Base-by-base conservation (phyloP, 768 basidiomycete species). In the Paxillus involutus region DNA sequence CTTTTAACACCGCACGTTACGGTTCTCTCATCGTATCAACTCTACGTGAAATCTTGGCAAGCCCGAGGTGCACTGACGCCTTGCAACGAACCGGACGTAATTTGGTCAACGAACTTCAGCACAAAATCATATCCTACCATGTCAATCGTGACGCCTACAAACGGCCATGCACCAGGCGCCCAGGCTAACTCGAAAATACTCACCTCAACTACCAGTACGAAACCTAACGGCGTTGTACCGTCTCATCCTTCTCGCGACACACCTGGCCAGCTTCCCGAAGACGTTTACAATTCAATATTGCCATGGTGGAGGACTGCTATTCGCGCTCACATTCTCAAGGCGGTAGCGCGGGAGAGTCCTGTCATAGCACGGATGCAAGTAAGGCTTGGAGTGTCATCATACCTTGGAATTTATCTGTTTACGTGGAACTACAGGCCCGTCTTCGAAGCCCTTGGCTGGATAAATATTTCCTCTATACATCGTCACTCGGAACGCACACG, bases 401-500 rank as follows among this genome's bases (percentile, higher is more conserved):
- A 35, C n/a, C 37, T 43, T 44, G 19, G 16, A 11, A 26, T 59
- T 63, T 32, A 53, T 42, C 17, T 19, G 30, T 49, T 54, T 40
- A 60, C 49, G 2, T 37, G 33, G 17, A 9, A 14, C 30, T 33
- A 6, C 58, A 83, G 89, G 66, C 75, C 9, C 68, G 66, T 6
- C 76, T 91, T 26, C 82, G 88, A 6, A 77, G 75, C 5, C 80
- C 87, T 3, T 85, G 80, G 77, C 72, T 91, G 21, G 93, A 95
- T 64, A 73, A 75, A 1, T 95, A 91, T 63, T 94, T 95, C 64
- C 82, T 94, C 32, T 88, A 94, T 58, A 84, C 88, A 0, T 91
- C 89, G 0, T 79, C 86, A 0, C 75, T 92, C 10, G 93, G 83
- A 0, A 92, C 91, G 0, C 93, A 94, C 62, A 93, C 89, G 0